Percentiles rank a stretch among this genome's conserved stretches.
phyloP scores from a whole-genome alignment of 331 rosid genomes.

The Ulmus americana region DNA sequence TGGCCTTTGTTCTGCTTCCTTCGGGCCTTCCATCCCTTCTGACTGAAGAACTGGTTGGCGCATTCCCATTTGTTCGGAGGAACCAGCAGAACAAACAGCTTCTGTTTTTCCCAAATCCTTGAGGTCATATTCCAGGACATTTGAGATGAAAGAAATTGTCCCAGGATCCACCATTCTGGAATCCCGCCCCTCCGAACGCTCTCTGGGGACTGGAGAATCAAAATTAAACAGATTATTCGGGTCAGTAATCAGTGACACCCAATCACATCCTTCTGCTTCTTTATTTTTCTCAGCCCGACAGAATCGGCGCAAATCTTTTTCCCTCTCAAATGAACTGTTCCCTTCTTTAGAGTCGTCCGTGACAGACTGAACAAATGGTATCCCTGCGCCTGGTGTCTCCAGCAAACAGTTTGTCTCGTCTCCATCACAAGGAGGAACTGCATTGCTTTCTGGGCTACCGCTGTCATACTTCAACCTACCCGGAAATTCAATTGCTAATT shows the following conservation, averaged over 20 bases:
- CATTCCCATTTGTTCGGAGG: conserved; percentile 1
- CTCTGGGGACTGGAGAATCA: conserved; percentile 12
- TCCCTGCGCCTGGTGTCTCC: not conserved
- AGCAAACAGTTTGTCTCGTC: not conserved
- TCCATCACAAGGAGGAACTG: conserved; percentile 9
- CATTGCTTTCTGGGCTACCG: conserved; percentile 24
- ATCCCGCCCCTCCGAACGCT: not conserved
- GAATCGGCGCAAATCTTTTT: conserved; percentile 12
- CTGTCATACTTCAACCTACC: conserved; percentile 20
- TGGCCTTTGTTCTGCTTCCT: conserved; percentile 11
- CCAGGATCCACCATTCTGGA: conserved; percentile 16
- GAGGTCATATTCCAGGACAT: conserved; percentile 14
- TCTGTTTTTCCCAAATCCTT: not conserved
- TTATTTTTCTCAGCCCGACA: conserved; percentile 6
- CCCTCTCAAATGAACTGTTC: conserved; percentile 16
- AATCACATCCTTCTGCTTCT: conserved; percentile 12
- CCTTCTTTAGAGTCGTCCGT: conserved; percentile 10
- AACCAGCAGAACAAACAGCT: conserved; percentile 2
- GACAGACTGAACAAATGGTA: conserved; percentile 1
- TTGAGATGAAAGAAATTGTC: conserved; percentile 14
- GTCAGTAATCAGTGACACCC: conserved; percentile 21
- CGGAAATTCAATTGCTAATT: conserved; percentile 19
- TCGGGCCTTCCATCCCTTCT: not conserved
- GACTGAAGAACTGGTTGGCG: conserved; percentile 9
- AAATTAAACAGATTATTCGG: conserved; percentile 16